Conservation (phyloP, 2,329 filamentous ascomycete genomes). For the Fusarium nematophilum region DNA sequence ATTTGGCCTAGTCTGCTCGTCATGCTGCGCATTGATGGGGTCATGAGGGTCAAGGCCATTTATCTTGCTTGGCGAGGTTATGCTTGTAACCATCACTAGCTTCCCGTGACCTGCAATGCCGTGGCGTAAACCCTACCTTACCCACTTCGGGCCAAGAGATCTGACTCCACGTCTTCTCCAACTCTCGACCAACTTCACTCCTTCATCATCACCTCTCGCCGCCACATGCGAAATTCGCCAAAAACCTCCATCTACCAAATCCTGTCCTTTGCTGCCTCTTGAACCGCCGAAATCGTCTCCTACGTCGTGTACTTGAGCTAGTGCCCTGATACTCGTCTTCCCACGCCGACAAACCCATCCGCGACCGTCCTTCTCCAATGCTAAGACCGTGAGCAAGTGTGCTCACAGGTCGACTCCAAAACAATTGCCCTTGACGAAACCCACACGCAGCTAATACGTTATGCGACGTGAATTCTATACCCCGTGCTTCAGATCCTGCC, state of each 20-base stretch:
- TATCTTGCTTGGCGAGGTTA: conserved; percentile 2
- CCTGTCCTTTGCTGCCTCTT: neutral
- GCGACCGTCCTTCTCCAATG: neutral
- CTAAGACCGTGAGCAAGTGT: neutral
- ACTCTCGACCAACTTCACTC: conserved; percentile 32
- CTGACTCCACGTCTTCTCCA: conserved; percentile 21
- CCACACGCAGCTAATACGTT: no score
- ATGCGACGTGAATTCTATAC: no score
- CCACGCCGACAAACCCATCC: neutral
- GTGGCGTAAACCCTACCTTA: conserved; percentile 13
- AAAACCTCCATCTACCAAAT: neutral
- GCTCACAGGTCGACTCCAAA: neutral
- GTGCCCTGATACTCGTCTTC: conserved; percentile 16
- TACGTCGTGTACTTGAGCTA: conserved; percentile 4
- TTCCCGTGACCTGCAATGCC: conserved; percentile 3
- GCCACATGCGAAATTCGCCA: neutral
- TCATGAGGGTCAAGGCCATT: no score
- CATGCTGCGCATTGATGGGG: neutral
- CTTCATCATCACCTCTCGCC: conserved; percentile 33
- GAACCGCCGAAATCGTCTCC: neutral
- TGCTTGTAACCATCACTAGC: conserved; percentile 11
- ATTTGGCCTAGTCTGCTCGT: conserved; percentile 17
- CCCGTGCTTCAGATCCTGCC: no score
- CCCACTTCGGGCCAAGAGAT: conserved; percentile 26
- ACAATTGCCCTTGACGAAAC: neutral